phyloP scores from a whole-genome alignment of 768 basidiomycete genomes.

The Rhizopogon vesiculosus region DNA sequence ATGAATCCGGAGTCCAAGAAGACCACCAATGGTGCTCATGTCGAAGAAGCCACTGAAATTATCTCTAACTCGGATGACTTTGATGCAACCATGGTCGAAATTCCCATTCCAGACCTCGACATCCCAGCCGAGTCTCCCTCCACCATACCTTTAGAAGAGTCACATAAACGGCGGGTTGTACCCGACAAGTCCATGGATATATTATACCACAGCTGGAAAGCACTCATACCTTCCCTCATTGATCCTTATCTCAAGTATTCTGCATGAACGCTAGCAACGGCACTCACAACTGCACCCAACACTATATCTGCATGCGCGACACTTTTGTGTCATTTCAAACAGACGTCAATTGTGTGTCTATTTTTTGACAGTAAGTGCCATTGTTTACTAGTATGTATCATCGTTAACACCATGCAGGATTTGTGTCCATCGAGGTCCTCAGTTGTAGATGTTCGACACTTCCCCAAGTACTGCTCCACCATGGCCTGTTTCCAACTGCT shows the following conservation, averaged over 20 bases:
- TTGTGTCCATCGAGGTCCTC: constrained; percentile 4
- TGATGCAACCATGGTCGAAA: background rate
- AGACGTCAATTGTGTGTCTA: background rate
- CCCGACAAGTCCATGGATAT: background rate
- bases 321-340: background rate
- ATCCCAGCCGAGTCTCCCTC: background rate
- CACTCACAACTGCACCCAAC: background rate
- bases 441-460: constrained; percentile 19
- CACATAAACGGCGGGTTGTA: background rate
- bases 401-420: constrained; percentile 9
- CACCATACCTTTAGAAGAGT: background rate
- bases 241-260: background rate
- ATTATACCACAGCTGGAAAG: constrained; percentile 1
- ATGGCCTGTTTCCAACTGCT: constrained; percentile 28
- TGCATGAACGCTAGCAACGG: background rate
- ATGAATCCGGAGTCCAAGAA: too few species aligned
- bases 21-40: too few species aligned
- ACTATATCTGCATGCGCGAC: background rate
- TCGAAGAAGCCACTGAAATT: background rate
- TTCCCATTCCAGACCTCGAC: background rate
- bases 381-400: background rate
- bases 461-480: constrained; percentile 18
- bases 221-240: background rate
- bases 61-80: background rate
- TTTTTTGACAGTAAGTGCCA: constrained; percentile 1